Conservation (phyloP, 2,329 filamentous ascomycete genomes). For the Fragosphaeria purpurea region DNA sequence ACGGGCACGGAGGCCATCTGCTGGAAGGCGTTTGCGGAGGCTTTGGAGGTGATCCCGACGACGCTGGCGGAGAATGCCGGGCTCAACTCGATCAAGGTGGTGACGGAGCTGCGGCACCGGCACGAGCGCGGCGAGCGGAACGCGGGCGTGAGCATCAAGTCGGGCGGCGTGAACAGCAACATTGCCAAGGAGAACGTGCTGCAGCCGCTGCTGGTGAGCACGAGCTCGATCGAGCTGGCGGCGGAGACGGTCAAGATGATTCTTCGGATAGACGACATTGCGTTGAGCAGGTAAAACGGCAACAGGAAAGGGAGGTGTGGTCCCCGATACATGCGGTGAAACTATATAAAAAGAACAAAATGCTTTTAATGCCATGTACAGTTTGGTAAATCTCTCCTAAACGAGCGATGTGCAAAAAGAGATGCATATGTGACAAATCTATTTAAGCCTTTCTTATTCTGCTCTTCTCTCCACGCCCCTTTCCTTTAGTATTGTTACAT, state of each 20-base stretch:
- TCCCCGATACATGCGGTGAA: too few species aligned
- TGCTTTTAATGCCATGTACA: too few species aligned
- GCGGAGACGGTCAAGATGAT: constrained; percentile 98
- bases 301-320: too few species aligned
- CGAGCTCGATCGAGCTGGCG: constrained; percentile 91
- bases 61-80: constrained; percentile 96
- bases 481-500: too few species aligned
- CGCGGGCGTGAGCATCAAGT: constrained; percentile 96
- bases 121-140: constrained; percentile 94
- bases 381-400: too few species aligned
- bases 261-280: constrained; percentile 57
- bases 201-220: constrained; percentile 92
- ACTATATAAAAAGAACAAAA: too few species aligned
- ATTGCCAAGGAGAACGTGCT: constrained; percentile 95
- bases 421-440: too few species aligned
- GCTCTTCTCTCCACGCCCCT: too few species aligned
- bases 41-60: constrained; percentile 92
- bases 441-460: too few species aligned
- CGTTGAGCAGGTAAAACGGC: constrained; percentile 43
- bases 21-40: constrained; percentile 98
- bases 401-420: too few species aligned
- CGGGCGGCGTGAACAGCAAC: constrained; percentile 91
- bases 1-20: constrained; percentile 93
- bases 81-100: constrained; percentile 96
- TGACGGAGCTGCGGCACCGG: constrained; percentile 86